Percentiles rank a stretch among this genome's conserved stretches.
Evolutionary conservation across 2,329 filamentous ascomycete genomes (phyloP).

Genomic region (Sarocladium brachiariae): DNA sequence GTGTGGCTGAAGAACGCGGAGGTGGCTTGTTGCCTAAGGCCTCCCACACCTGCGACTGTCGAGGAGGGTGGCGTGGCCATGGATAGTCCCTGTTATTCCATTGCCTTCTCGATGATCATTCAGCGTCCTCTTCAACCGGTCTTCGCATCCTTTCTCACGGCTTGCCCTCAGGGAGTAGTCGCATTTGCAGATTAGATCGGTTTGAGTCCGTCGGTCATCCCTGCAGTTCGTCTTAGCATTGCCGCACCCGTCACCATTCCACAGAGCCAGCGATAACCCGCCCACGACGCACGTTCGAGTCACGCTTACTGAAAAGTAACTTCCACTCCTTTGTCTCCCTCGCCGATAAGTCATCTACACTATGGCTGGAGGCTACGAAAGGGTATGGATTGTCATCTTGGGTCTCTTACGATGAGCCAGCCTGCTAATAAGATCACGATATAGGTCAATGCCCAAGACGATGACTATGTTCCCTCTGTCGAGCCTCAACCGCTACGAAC

Average conservation of each 20-base stretch:
- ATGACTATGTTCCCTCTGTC: slow-evolving; percentile 29
- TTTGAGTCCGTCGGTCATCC: no score
- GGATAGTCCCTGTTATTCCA: neutral
- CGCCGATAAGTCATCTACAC: neutral
- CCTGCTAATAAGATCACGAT: neutral
- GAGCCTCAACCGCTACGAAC: slow-evolving; percentile 22
- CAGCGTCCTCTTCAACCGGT: neutral
- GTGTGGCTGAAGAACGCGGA: neutral
- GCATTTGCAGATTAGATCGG: no score
- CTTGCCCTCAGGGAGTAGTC: no score
- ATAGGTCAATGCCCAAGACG: slow-evolving; percentile 53
- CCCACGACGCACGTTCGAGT: no score
- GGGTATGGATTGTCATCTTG: slow-evolving; percentile 10
- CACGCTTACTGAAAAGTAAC: no score
- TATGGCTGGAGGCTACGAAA: slow-evolving; percentile 52
- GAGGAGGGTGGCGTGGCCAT: no score
- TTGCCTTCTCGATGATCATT: neutral
- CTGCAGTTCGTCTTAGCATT: no score
- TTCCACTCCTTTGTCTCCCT: neutral
- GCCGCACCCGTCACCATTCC: no score
- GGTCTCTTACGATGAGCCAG: neutral
- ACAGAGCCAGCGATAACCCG: no score
- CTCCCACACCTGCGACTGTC: no score
- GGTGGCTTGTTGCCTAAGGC: neutral
- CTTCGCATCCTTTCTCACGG: no score